A percentile compares a stretch with the other conserved stretches of the same genome.
Conservation (phyloP, 345 rosid genomes). For the Ceriops tagal region DNA sequence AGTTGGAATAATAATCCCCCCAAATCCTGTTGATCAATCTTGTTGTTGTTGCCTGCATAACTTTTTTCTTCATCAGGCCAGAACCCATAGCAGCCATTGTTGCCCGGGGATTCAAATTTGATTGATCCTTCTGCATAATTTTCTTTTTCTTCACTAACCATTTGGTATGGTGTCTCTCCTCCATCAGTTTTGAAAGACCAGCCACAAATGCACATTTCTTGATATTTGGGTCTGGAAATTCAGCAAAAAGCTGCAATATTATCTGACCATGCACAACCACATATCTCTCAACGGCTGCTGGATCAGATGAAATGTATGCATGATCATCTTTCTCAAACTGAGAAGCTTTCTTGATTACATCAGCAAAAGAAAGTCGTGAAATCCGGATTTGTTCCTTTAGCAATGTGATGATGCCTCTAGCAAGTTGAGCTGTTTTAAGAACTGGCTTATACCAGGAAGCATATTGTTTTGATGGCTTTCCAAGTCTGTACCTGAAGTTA, state of each 20-base stretch:
- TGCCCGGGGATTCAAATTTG: conserved; percentile 67
- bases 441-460: conserved; percentile 71
- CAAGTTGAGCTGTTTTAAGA: conserved; percentile 66
- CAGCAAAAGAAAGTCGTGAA: conserved; percentile 57
- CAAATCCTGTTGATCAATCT: conserved; percentile 70
- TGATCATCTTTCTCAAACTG: conserved; percentile 41
- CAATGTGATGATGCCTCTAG: conserved; percentile 55
- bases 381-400: conserved; percentile 54
- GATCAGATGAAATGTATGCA: conserved; percentile 61
- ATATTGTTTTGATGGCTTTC: conserved; percentile 77
- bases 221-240: conserved; percentile 44
- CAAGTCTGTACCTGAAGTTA: conserved; percentile 73
- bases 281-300: conserved; percentile 58
- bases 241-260: conserved; percentile 64
- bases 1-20: conserved; percentile 73
- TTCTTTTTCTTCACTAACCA: conserved; percentile 72
- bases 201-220: conserved; percentile 54
- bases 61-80: conserved; percentile 49
- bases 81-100: conserved; percentile 35
- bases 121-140: conserved; percentile 34
- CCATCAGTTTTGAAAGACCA: conserved; percentile 60
- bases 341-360: conserved; percentile 49
- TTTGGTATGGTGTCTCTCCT: conserved; percentile 68
- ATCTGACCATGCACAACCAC: conserved; percentile 83
- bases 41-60: conserved; percentile 86